Evolutionary conservation across 106 monocot species (phyloP), one percentile per base, ranked within the genome.

Genomic region (Triglochin maritima): DNA sequence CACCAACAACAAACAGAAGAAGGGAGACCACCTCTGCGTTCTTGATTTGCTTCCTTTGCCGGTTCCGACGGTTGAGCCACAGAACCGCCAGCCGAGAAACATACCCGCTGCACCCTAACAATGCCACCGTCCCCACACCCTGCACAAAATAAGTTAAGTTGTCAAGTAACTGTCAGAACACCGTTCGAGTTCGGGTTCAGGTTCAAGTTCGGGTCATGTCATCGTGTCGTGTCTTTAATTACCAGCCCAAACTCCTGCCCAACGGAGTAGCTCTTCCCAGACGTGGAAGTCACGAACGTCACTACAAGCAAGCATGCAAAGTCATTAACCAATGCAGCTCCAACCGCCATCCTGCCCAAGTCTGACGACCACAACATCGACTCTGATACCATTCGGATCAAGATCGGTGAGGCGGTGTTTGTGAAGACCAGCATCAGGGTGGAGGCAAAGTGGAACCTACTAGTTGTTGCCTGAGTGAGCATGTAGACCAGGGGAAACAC

Each of bases 341-440:
- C 56, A 17, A 68, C 58, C 45, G 79, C 73, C 13, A 79, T 61
- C 44, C 79, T 67, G 9, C 79, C 79, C 10, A 79, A 54, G 47
- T 79, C 79, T 56, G 79, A 73, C 3, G 61, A 50, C 11, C 47
- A 50, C 10, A 79, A 63, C 73, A 66, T 65, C 12, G 74, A 68
- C 48, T 79, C 79, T 43, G 62, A n/a, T 3, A 41, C 47, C 63
- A 79, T 79, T 44, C 79, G 79, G 17, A 73, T 47, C 10, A 79
- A 63, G 47, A 73, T 44, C 7, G 79, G 79, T 2, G 79, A 61
- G 29, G 79, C 50, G 17, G 78, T 78, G 72, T 72, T 53, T 65
- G 72, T 54, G 79, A 73, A 79, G 69, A 79, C 62, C 8, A 73
- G 55, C 67, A 72, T 73, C 41, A 79, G 60, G 50, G 63, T 64